These are phyloP conservation scores for Acacia pycnantha DNA, from an alignment of 331 rosid species.

Conservation along the genomic window DNA sequence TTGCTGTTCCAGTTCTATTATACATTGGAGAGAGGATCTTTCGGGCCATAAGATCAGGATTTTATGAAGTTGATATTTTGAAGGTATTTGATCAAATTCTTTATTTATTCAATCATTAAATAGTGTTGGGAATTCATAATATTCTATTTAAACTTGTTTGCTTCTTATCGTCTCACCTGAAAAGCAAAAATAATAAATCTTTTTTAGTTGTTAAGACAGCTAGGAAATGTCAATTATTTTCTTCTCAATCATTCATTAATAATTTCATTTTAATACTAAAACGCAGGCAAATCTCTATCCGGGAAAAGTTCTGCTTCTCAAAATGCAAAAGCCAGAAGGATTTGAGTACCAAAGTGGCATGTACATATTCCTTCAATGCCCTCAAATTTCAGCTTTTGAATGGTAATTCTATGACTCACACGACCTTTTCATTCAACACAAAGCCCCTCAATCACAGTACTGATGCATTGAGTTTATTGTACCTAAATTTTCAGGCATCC, in stretches of 20 bases:
- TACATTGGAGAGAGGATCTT: slow-evolving; percentile 76
- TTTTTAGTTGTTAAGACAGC: neutral
- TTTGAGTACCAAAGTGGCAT: slow-evolving; percentile 82
- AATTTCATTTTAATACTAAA: neutral
- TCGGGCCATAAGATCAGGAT: slow-evolving; percentile 77
- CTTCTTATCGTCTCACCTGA: neutral
- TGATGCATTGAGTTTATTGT: slow-evolving; percentile 21
- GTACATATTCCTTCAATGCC: slow-evolving; percentile 87
- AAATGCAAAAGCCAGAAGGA: slow-evolving; percentile 78
- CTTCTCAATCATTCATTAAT: neutral
- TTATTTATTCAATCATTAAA: slow-evolving; percentile 9
- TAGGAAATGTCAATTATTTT: neutral
- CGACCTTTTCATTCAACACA: neutral
- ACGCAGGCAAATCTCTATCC: slow-evolving; percentile 66
- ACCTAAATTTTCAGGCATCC: slow-evolving; percentile 72
- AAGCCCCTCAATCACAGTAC: neutral
- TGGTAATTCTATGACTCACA: slow-evolving; percentile 43
- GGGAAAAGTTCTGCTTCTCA: slow-evolving; percentile 77
- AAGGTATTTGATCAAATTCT: slow-evolving; percentile 51
- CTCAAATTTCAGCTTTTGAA: slow-evolving; percentile 80
- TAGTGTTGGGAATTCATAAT: neutral
- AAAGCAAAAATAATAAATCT: neutral
- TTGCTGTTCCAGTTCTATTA: slow-evolving; percentile 69
- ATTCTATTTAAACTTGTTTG: neutral
- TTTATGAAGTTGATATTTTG: slow-evolving; percentile 63